A percentile compares a stretch with the other conserved stretches of the same genome.
Conservation (phyloP, 164 flowering plant genomes). For the Macadamia integrifolia region DNA sequence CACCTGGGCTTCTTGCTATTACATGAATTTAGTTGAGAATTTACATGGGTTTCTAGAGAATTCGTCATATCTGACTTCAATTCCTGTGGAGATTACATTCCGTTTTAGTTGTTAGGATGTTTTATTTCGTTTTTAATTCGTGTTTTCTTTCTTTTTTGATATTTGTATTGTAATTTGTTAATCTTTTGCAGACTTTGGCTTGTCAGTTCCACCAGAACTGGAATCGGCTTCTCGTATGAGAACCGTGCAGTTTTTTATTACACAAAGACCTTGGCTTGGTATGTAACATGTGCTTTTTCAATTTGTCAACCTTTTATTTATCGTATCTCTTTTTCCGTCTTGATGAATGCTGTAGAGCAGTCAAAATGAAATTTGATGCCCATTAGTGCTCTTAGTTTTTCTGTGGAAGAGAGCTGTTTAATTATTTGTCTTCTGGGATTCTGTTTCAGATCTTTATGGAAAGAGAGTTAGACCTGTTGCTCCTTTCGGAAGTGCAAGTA, state of each 20-base stretch:
- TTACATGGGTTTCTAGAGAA: not conserved
- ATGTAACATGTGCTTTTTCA: constrained; percentile 9
- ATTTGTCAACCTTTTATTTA: not conserved
- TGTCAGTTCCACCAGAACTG: constrained; percentile 43
- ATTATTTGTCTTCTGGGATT: not conserved
- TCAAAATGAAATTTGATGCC: not conserved
- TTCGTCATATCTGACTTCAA: not conserved
- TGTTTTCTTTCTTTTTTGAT: not conserved
- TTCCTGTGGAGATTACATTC: not conserved
- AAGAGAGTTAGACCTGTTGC: constrained; percentile 65
- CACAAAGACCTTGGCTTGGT: constrained; percentile 91
- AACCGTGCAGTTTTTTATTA: constrained; percentile 45
- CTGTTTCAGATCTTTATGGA: constrained; percentile 79
- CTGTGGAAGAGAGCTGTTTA: not conserved
- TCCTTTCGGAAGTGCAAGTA: constrained; percentile 60
- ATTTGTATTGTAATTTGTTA: not conserved
- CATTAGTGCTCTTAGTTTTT: not conserved
- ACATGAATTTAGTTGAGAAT: not conserved
- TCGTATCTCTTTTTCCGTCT: not conserved
- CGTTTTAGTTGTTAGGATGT: not conserved
- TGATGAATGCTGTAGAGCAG: not conserved
- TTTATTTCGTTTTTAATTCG: not conserved
- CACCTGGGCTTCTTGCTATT: not conserved
- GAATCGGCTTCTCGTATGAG: constrained; percentile 45
- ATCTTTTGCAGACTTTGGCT: constrained; percentile 39